These are phyloP conservation scores for Acephala macrosclerotiorum DNA, from an alignment of 2,329 filamentous ascomycete species.

Conservation along the genomic window DNA sequence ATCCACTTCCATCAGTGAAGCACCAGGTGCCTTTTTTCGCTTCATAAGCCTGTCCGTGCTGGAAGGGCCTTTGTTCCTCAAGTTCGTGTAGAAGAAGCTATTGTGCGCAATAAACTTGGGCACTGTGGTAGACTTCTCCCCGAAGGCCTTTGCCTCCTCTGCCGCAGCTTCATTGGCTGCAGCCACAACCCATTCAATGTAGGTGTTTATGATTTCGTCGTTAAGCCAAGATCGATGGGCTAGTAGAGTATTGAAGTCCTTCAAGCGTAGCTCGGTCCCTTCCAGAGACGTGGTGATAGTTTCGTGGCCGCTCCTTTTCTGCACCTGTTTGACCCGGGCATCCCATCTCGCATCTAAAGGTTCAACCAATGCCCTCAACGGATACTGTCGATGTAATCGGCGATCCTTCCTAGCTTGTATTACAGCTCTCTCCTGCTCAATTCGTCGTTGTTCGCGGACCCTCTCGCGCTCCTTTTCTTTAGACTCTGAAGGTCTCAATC, in stretches of 20 bases:
- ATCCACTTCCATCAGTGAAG: slow-evolving; percentile 70
- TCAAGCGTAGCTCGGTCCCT: slow-evolving; percentile 57
- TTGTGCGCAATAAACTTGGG: slow-evolving; percentile 70
- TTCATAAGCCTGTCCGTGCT: slow-evolving; percentile 63
- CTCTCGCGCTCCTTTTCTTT: slow-evolving; percentile 22
- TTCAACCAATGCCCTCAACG: slow-evolving; percentile 35
- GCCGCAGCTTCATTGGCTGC: slow-evolving; percentile 65
- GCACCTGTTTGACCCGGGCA: slow-evolving; percentile 42
- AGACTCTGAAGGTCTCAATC: slow-evolving; percentile 17
- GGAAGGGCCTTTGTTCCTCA: slow-evolving; percentile 56
- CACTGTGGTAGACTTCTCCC: slow-evolving; percentile 51
- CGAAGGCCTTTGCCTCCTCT: slow-evolving; percentile 35
- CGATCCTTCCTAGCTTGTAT: slow-evolving; percentile 36
- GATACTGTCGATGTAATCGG: slow-evolving; percentile 36
- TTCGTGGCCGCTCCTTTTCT: slow-evolving; percentile 40
- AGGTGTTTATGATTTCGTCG: slow-evolving; percentile 76
- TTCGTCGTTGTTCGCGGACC: neutral
- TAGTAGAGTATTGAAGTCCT: slow-evolving; percentile 71
- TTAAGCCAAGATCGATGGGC: slow-evolving; percentile 72
- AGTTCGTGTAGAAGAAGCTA: slow-evolving; percentile 69
- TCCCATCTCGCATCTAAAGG: slow-evolving; percentile 50
- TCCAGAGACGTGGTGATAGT: slow-evolving; percentile 56
- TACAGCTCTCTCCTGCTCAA: slow-evolving; percentile 24
- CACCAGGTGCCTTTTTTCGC: slow-evolving; percentile 62
- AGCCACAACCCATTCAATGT: slow-evolving; percentile 66